Evolutionary conservation across 2,329 filamentous ascomycete genomes (phyloP).

Genomic region (Pseudohalonectria lignicola): DNA sequence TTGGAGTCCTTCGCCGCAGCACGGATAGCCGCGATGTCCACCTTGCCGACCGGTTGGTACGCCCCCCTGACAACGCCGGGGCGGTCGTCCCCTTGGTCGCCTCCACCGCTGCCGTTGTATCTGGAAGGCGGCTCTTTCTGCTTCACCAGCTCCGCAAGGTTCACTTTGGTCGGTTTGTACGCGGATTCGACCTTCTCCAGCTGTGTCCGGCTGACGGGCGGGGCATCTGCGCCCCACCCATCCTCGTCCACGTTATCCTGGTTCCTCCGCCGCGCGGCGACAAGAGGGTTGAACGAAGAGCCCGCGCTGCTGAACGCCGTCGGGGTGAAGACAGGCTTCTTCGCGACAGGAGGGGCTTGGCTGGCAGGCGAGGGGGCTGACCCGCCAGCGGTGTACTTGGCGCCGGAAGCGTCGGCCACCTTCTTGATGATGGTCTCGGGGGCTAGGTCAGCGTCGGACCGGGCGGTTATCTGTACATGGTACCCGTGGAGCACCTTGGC

Average conservation of each 20-base stretch:
- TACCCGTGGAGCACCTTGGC: conserved; percentile 92
- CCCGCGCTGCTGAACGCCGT: conserved; percentile 39
- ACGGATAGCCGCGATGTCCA: conserved; percentile 90
- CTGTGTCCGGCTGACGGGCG: conserved; percentile 75
- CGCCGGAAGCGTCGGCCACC: conserved; percentile 85
- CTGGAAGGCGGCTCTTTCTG: conserved; percentile 59
- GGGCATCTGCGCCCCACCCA: conserved; percentile 91
- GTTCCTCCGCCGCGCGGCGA: conserved; percentile 51
- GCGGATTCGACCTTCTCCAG: conserved; percentile 86
- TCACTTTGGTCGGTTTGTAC: conserved; percentile 92
- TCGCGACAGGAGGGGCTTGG: conserved; percentile 58
- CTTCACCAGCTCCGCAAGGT: conserved; percentile 74
- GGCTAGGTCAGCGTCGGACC: conserved; percentile 79
- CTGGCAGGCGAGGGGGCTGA: conserved; percentile 34
- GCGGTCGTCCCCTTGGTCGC: conserved; percentile 31
- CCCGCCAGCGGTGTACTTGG: conserved; percentile 75
- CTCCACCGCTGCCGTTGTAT: conserved; percentile 29
- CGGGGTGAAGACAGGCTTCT: conserved; percentile 87
- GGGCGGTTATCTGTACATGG: conserved; percentile 93
- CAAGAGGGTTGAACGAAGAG: conserved; percentile 55
- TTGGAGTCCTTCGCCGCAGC: conserved; percentile 56
- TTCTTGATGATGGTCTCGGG: conserved; percentile 86
- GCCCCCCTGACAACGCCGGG: conserved; percentile 67
- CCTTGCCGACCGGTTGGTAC: conserved; percentile 91
- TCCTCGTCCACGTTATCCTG: conserved; percentile 61